Evolutionary conservation across 768 basidiomycete genomes (phyloP).

Genomic region (Leccinum barrowsii): DNA sequence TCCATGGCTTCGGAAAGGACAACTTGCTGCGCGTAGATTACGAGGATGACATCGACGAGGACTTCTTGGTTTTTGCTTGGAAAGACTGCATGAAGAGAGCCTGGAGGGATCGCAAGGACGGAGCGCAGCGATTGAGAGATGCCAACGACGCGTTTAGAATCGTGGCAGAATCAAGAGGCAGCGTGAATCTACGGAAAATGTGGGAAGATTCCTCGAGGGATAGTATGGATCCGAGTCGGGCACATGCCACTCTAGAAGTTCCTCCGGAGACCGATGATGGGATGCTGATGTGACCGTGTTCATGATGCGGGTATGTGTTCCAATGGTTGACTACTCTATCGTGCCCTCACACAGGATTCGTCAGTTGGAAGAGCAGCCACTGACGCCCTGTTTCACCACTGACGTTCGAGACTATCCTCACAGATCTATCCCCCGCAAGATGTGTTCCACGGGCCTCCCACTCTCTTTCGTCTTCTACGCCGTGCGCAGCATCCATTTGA

Average conservation of each 20-base stretch:
- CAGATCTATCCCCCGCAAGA: too few relatives aligned
- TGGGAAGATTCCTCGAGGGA: conserved; percentile 55
- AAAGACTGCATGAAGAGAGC: conserved; percentile 53
- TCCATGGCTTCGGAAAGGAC: conserved; percentile 67
- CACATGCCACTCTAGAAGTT: conserved; percentile 69
- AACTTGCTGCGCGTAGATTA: conserved; percentile 63
- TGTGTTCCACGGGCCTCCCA: too few relatives aligned
- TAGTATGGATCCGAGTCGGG: conserved; percentile 65
- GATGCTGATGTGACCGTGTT: conserved; percentile 71
- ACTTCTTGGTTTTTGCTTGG: conserved; percentile 72
- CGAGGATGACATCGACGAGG: conserved; percentile 63
- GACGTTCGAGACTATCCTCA: too few relatives aligned
- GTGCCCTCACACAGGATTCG: conserved; percentile 7
- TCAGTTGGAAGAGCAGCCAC: conserved; percentile 62
- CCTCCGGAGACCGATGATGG: conserved; percentile 69
- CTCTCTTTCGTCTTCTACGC: too few relatives aligned
- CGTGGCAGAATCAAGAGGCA: conserved; percentile 62
- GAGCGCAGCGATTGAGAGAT: conserved; percentile 44
- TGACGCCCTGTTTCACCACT: too few relatives aligned
- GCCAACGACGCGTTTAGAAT: conserved; percentile 69
- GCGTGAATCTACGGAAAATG: conserved; percentile 41
- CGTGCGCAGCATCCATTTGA: too few relatives aligned
- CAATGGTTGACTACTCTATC: background rate
- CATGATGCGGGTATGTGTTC: conserved; percentile 56
- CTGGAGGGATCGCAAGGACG: conserved; percentile 44